Conservation (phyloP, 2,329 filamentous ascomycete genomes). For the Colletotrichum noveboracense region DNA sequence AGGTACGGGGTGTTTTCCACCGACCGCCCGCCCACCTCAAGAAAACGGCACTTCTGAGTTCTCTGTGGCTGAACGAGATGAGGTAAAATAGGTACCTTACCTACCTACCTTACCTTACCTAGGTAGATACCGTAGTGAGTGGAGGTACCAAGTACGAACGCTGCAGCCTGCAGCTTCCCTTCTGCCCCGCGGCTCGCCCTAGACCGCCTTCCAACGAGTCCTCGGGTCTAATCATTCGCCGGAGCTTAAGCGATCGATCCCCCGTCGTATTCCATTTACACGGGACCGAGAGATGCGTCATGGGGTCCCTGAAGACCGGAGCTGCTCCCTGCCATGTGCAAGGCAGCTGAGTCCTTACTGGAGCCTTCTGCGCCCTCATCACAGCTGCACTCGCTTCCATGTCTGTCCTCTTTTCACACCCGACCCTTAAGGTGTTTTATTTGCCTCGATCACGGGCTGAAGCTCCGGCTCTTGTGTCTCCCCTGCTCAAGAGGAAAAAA, state of each 20-base stretch:
- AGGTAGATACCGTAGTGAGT: too few species aligned
- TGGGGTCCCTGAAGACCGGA: slow-evolving; percentile 6
- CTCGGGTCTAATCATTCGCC: not conserved
- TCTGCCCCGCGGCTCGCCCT: slow-evolving; percentile 1
- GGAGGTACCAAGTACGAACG: not conserved
- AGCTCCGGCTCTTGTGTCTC: not conserved
- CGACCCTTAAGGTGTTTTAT: not conserved
- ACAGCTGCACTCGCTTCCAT: not conserved
- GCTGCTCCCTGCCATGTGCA: not conserved
- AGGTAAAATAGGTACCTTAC: not conserved
- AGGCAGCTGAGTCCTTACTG: not conserved
- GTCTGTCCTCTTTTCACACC: not conserved
- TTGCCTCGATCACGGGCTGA: not conserved
- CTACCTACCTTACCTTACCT: not conserved
- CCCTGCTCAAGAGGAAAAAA: not conserved
- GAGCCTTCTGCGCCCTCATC: not conserved
- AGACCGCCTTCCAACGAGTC: not conserved
- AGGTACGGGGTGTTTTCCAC: not conserved
- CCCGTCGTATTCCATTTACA: not conserved
- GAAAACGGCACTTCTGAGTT: not conserved
- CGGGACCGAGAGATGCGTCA: slow-evolving; percentile 15
- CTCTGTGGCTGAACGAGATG: too few species aligned
- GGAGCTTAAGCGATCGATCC: not conserved
- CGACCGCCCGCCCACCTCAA: not conserved
- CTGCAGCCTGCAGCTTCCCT: not conserved